Conservation (phyloP, 2,329 filamentous ascomycete species). For the Elsinoe batatas region DNA sequence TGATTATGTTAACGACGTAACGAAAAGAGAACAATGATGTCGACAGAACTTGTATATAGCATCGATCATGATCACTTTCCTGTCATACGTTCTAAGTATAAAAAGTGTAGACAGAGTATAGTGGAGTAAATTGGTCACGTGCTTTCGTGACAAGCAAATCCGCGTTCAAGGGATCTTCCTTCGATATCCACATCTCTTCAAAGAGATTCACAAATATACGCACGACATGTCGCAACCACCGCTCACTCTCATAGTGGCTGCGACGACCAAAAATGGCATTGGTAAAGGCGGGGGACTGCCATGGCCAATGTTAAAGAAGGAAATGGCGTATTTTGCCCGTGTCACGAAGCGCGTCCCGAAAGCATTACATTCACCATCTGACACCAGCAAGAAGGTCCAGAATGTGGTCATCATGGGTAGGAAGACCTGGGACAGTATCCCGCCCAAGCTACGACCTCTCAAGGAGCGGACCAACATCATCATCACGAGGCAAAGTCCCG, state of each 20-base stretch:
- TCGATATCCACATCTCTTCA: constrained; percentile 8
- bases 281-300: constrained; percentile 69
- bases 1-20: not conserved
- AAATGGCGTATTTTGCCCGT: constrained; percentile 92
- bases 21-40: not conserved
- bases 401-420: constrained; percentile 89
- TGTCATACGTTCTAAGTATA: too few species aligned
- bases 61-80: not conserved
- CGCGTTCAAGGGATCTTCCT: not conserved
- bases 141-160: not conserved
- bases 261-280: constrained; percentile 80
- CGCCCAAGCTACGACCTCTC: constrained; percentile 65
- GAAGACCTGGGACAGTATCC: constrained; percentile 92
- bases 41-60: not conserved
- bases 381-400: constrained; percentile 16
- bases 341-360: constrained; percentile 63
- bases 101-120: not conserved
- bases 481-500: constrained; percentile 46
- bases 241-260: constrained; percentile 87
- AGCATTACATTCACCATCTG: constrained; percentile 20
- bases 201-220: not conserved
- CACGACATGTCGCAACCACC: constrained; percentile 17
- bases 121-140: not conserved
- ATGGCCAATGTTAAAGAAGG: constrained; percentile 78
- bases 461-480: constrained; percentile 74